phyloP scores from a whole-genome alignment of 2,329 filamentous ascomycete genomes.

The Trichoderma polysporum region DNA sequence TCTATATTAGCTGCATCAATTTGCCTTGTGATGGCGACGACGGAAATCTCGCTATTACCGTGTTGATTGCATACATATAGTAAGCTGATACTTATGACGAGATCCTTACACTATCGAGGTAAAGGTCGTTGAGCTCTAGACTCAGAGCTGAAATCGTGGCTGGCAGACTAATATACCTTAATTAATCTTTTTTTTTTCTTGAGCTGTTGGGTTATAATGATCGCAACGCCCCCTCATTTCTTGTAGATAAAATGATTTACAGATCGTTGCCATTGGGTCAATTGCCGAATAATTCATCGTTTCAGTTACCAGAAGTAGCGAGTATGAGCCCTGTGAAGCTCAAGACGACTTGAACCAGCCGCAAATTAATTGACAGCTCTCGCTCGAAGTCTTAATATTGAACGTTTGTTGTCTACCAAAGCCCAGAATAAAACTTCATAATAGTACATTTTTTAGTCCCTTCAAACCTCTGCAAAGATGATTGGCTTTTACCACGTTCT shows the following conservation, averaged over 20 bases:
- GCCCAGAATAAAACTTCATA: background rate
- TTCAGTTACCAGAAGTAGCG: background rate
- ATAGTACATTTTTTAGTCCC: background rate
- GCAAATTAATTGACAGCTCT: background rate
- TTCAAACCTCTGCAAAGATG: background rate
- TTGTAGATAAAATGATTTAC: background rate
- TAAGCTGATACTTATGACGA: conserved; percentile 4
- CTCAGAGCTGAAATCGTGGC: conserved; percentile 5
- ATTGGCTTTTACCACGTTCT: background rate
- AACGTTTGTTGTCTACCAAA: background rate
- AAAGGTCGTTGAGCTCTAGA: background rate
- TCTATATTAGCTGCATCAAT: background rate
- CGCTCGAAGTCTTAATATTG: background rate
- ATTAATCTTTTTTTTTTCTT: background rate
- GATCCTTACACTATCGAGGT: background rate
- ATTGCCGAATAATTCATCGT: background rate
- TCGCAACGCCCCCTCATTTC: background rate
- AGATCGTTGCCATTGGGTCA: background rate
- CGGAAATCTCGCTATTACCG: no score
- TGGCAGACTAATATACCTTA: background rate
- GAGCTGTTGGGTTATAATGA: background rate
- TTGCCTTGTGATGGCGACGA: no score
- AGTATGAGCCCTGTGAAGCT: background rate
- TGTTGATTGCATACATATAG: background rate
- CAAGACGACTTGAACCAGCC: background rate